Evolutionary conservation across 225 moss, liverwort and hornwort genomes (phyloP), one percentile per base, ranked within the genome.

Genomic region (Physcomitrellopsis africana): DNA sequence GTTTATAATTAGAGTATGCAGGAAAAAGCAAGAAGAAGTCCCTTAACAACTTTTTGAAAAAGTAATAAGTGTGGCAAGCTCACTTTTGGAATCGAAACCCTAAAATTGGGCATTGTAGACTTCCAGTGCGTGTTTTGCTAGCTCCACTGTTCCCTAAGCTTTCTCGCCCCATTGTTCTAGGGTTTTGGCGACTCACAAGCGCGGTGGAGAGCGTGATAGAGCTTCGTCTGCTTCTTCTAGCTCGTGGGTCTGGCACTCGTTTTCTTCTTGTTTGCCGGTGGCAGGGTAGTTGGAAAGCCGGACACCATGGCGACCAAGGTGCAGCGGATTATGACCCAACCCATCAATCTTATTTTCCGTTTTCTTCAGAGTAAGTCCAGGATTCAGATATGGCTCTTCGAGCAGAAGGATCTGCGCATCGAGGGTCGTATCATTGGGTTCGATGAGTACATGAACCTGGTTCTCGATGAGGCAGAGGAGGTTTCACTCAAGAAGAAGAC

Each of bases 251-350:
- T 62, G 20, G 7, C 32, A 2, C 7, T 4, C 32, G 32, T 37
- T 37, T 52, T 12, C 17, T 14, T 45, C 17, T 32, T 0, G 44
- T 67, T 70, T 76, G 76, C 83, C 79, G 68, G 79, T 68, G 83
- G 83, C 83, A 68, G 37, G 83, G 63, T 16, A 11, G 7, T 45
- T 15, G 58, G 11, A 43, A 77, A 65, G 42, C 73, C 60, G 19
- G 84, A 81, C 84, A 78, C 79, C 83, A 96, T 96, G 96, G 96
- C 96, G 89, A 96, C 96, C 86, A 96, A 96, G 92, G 96, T 96
- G 87, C 94, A 96, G 89, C 92, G 96, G 83, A 96, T 96, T 88
- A 96, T 94, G 96, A 96, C 96, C 83, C 96, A 96, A 84, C 96
- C 96, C 29, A 96, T 96, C 74, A 89, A 89, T 46, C 86, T 89